Percentiles rank a stretch among this genome's conserved stretches.
Conservation (phyloP, 2,329 filamentous ascomycete species). For the Colletotrichum cordylinicola region DNA sequence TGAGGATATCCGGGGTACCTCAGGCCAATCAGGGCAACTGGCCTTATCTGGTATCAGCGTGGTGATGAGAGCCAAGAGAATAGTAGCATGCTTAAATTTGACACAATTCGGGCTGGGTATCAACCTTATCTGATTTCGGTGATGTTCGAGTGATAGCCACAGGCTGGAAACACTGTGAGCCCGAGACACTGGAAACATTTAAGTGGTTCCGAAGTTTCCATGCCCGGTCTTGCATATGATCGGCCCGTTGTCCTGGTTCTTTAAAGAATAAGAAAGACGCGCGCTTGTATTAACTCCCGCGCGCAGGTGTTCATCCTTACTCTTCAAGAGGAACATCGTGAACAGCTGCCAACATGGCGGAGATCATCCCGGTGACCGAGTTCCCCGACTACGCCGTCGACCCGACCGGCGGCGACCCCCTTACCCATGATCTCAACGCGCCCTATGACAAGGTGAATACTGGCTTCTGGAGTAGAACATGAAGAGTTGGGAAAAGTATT, state of each 20-base stretch:
- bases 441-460: slow-evolving; percentile 45
- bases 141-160: neutral
- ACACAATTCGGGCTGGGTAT: neutral
- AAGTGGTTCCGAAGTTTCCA: neutral
- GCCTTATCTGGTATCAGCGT: neutral
- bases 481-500: rapidly evolving
- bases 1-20: neutral
- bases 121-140: slow-evolving; percentile 1
- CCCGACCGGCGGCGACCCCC: slow-evolving; percentile 46
- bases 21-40: neutral
- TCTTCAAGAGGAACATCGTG: neutral
- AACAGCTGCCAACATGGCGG: slow-evolving; percentile 7
- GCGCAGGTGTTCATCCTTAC: neutral
- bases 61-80: slow-evolving; percentile 2
- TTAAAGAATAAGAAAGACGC: neutral
- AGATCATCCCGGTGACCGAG: slow-evolving; percentile 30
- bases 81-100: slow-evolving; percentile 1
- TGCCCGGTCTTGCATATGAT: neutral
- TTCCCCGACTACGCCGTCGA: slow-evolving; percentile 47
- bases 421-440: slow-evolving; percentile 48
- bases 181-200: neutral
- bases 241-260: neutral
- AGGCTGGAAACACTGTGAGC: neutral
- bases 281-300: neutral
- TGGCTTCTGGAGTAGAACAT: rapidly evolving